Base-by-base conservation (phyloP, 148 eudicot species). In the Chenopodium album region DNA sequence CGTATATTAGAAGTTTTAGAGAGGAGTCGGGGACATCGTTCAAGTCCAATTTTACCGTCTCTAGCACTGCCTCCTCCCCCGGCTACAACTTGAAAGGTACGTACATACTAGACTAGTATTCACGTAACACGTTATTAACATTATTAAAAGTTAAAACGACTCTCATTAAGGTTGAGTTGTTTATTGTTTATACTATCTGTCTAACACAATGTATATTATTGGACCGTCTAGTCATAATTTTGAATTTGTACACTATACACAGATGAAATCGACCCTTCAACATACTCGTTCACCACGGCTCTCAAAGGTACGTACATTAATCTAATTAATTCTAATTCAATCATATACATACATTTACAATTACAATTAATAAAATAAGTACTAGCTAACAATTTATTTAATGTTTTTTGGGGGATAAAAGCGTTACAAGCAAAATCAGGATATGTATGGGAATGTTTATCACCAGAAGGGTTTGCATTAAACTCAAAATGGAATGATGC, bases 401-500 rank as follows among this genome's bases (percentile, higher is more conserved):
- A 37, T 16, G 22, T 22, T 9, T 44, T 22, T 1, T 72, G n/a
- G 46, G 26, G 29, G 17, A 26, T 4, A 22, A 52, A 90, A 96
- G 99, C 98, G 82, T 87, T 96, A 79, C 98, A 96, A 86, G 94
- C 94, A 50, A 92, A 87, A 76, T 86, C 93, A 46, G 92, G 88
- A 31, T 90, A 88, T 79, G 86, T 87, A 50, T 96, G 98, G 98
- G 99, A 94, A 73, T 89, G 87, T 63, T 28, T 83, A 68, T 88
- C 96, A 50, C 92, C 94, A 26, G 96, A 92, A 44, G 98, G 96
- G 28, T 89, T 91, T 63, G 89, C 94, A 46, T 84, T 96, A 60
- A 87, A 94, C 81, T 96, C 99, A 10, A 96, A 96, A 64, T 96
- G 99, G 99, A 88, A 90, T 83, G 99, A 96, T 72, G 99, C 99